These are phyloP conservation scores for Melampsora abietis-canadensis DNA, from an alignment of 1,284 basidiomycete genomes.

Conservation along the genomic window DNA sequence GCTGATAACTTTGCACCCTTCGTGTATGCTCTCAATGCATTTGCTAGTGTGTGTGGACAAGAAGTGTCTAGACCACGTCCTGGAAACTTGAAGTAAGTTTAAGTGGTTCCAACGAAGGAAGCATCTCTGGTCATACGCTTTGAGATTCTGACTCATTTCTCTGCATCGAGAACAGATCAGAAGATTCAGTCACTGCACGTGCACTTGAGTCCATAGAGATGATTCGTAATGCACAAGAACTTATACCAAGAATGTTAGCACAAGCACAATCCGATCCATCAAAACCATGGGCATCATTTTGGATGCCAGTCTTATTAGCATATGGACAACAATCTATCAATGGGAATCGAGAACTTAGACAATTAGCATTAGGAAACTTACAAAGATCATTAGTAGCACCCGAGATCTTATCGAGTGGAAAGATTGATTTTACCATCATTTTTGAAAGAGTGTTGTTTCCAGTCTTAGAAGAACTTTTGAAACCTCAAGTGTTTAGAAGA, in stretches of 20 bases:
- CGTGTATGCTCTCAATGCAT: slow-evolving; percentile 78
- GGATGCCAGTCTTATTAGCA: slow-evolving; percentile 72
- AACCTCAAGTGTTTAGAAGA: slow-evolving; percentile 71
- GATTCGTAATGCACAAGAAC: slow-evolving; percentile 55
- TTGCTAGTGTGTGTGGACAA: slow-evolving; percentile 61
- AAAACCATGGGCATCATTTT: slow-evolving; percentile 75
- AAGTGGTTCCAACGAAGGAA: slow-evolving; percentile 8
- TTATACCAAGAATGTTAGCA: slow-evolving; percentile 48
- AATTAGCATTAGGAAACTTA: slow-evolving; percentile 75
- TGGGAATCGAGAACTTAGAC: slow-evolving; percentile 76
- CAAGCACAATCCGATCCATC: slow-evolving; percentile 44
- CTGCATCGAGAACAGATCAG: slow-evolving; percentile 50
- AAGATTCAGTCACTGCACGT: slow-evolving; percentile 69
- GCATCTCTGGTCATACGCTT: neutral
- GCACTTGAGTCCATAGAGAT: slow-evolving; percentile 79
- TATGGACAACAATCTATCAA: slow-evolving; percentile 82
- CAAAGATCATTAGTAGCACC: slow-evolving; percentile 83
- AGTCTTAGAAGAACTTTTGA: slow-evolving; percentile 83
- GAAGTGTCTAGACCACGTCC: slow-evolving; percentile 20
- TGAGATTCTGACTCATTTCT: neutral
- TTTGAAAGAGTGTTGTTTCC: slow-evolving; percentile 91
- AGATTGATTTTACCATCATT: slow-evolving; percentile 69
- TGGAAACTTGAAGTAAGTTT: slow-evolving; percentile 20
- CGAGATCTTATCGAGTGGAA: slow-evolving; percentile 63
- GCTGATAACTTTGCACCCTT: slow-evolving; percentile 78